Evolutionary conservation across 345 rosid species (phyloP).

Genomic region (Lumnitzera racemosa): DNA sequence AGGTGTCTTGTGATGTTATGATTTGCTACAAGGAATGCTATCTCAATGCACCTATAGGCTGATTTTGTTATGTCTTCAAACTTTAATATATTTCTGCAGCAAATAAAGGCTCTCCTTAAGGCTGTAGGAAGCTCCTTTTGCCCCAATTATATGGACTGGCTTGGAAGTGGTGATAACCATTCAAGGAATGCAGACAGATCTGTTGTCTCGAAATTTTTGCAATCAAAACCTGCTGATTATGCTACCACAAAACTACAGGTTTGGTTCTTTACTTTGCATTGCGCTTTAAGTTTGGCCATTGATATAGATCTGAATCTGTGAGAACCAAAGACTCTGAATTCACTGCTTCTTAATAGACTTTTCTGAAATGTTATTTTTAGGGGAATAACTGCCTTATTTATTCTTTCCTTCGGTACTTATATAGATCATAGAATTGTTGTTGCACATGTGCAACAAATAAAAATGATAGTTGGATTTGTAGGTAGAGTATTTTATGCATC

Average conservation of each 20-base stretch:
- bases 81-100: constrained; percentile 42
- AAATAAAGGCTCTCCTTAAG: constrained; percentile 76
- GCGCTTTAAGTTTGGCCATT: not conserved
- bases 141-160: constrained; percentile 74
- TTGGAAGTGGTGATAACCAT: constrained; percentile 46
- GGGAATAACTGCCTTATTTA: too few relatives aligned
- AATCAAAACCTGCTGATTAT: constrained; percentile 77
- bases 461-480: too few relatives aligned
- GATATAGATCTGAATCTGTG: too few relatives aligned
- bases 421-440: too few relatives aligned
- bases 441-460: too few relatives aligned
- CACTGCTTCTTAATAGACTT: too few relatives aligned
- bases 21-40: too few relatives aligned
- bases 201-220: constrained; percentile 71
- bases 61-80: not conserved
- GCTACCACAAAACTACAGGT: constrained; percentile 86
- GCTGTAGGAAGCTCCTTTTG: constrained; percentile 72
- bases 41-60: not conserved
- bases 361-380: too few relatives aligned
- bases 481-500: too few relatives aligned
- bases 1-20: constrained; percentile 34
- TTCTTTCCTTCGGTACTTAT: too few relatives aligned
- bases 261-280: constrained; percentile 3
- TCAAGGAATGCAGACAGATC: constrained; percentile 76
- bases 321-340: too few relatives aligned